Conservation (phyloP, 2,329 filamentous ascomycete species). For the Graphiopsis chlorocephala region DNA sequence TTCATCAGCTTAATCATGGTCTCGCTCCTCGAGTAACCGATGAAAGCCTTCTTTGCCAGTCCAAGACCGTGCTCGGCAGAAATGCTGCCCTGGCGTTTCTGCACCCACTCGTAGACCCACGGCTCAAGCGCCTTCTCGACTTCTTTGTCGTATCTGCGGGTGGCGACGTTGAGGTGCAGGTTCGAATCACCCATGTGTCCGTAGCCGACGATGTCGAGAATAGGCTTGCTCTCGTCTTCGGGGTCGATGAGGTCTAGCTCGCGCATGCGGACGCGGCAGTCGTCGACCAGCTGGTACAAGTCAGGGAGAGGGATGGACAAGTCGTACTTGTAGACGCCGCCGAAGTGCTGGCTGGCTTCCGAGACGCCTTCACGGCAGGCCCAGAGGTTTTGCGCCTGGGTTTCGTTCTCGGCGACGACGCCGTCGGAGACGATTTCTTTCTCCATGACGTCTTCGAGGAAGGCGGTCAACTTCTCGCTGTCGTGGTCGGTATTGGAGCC, state of each 20-base stretch:
- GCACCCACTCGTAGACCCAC: conserved; percentile 96
- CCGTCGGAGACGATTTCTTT: conserved; percentile 85
- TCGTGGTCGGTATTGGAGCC: conserved; percentile 94
- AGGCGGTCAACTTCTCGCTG: conserved; percentile 80
- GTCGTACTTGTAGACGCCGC: conserved; percentile 98
- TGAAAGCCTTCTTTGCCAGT: conserved; percentile 91
- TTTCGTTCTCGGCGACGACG: conserved; percentile 89
- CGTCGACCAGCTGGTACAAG: conserved; percentile 86
- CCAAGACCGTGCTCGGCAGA: conserved; percentile 95
- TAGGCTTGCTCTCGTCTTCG: conserved; percentile 70
- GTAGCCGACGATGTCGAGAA: conserved; percentile 89
- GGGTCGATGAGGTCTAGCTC: conserved; percentile 71
- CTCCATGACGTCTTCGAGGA: conserved; percentile 88
- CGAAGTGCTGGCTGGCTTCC: conserved; percentile 83
- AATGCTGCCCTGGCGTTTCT: conserved; percentile 83
- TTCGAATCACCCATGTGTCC: conserved; percentile 98
- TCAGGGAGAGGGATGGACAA: conserved; percentile 87
- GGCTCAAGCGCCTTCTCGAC: conserved; percentile 89
- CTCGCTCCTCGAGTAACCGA: conserved; percentile 86
- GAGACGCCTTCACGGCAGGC: conserved; percentile 90
- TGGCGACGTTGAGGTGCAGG: conserved; percentile 86
- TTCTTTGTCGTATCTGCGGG: conserved; percentile 76
- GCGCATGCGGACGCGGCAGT: conserved; percentile 69
- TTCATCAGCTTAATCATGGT: conserved; percentile 90
- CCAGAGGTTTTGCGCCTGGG: conserved; percentile 83